Evolutionary conservation across 139 green algal species (phyloP), one percentile per base, ranked within the genome.

Genomic region (Gonium pectorale): DNA sequence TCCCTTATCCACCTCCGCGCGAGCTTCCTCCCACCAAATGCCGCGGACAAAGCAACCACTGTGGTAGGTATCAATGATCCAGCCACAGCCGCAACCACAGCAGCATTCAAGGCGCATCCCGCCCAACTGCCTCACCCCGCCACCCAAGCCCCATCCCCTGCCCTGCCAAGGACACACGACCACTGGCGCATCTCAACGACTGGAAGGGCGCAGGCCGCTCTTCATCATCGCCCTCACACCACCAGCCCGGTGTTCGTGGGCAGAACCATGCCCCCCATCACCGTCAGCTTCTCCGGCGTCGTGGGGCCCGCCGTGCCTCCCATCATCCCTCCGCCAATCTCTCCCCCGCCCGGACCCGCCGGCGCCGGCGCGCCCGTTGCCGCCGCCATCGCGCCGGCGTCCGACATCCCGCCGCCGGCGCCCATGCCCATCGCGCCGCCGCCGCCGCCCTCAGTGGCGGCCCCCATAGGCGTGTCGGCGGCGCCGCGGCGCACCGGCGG

Each of bases 401-500:
- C 49, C 49, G 13, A 13, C 13, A 13, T 17, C 49, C 49, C 49
- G 17, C 49, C 49, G 49, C 49, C 49, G 49, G 13, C 13, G 13
- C 13, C 13, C 49, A 56, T 13, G 13, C 49, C 49, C 49, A 56
- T 56, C 49, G 8, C 31, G 31, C 62, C 62, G 31, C 8, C 62
- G n/a, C 29, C 31, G 31, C 8, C n/a, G 3, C 24, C 6, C 68
- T 77, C 68, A 1, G 43, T 31, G 43, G 52, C 72, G 35, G 52
- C 72, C 9, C 72, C 72, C 72, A 80, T 51, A 21, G 72, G 72
- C 49, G 9, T 26, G 52, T 40, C 62, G 6, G 77, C 60, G 2
- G 62, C 62, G 6, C 77, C 77, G 59, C 79, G 63, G 26, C 79
- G 64, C 33, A 43, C 79, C 41, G 64, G 46, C 29, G 70, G 60